Evolutionary conservation across 108 stramenopile species (phyloP).

Genomic region (Cyclotella kingstonii): DNA sequence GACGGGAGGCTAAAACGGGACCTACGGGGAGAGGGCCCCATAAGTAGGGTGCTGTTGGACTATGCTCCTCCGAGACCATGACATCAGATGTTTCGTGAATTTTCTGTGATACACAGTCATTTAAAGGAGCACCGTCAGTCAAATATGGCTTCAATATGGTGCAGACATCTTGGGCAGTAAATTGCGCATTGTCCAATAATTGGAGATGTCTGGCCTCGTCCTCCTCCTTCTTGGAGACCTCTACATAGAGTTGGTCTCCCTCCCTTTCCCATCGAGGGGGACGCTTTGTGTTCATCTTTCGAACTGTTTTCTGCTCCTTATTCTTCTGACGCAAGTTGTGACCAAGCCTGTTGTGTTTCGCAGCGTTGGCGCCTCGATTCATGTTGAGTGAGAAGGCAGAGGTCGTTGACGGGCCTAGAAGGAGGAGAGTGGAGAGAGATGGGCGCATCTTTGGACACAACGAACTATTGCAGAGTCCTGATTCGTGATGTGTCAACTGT

Average conservation of each 20-base stretch:
- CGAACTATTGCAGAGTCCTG: no score
- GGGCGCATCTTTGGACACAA: no score
- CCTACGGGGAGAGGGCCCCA: slow-evolving; percentile 72
- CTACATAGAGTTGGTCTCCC: slow-evolving; percentile 63
- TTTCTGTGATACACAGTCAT: no score
- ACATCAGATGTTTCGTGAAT: neutral
- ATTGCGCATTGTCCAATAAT: slow-evolving; percentile 8
- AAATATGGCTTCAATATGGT: slow-evolving; percentile 31
- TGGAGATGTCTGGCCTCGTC: no score
- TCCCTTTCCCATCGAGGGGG: slow-evolving; percentile 77
- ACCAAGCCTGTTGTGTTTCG: slow-evolving; percentile 42
- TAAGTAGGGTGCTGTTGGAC: slow-evolving; percentile 16
- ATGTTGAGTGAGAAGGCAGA: neutral
- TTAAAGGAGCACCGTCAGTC: neutral
- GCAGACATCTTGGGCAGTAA: slow-evolving; percentile 32
- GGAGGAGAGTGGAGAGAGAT: neutral
- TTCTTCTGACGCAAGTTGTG: slow-evolving; percentile 24
- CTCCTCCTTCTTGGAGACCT: slow-evolving; percentile 44
- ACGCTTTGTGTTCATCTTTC: slow-evolving; percentile 43
- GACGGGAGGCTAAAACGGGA: slow-evolving; percentile 48
- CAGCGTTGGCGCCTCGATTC: slow-evolving; percentile 39
- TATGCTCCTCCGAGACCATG: neutral
- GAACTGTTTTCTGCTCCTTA: slow-evolving; percentile 1
- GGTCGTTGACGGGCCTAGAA: neutral
- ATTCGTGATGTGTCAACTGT: no score